Evolutionary conservation across 345 rosid genomes (phyloP), one percentile per base, ranked within the genome.

Genomic region (Cardamine chenopodiifolia): DNA sequence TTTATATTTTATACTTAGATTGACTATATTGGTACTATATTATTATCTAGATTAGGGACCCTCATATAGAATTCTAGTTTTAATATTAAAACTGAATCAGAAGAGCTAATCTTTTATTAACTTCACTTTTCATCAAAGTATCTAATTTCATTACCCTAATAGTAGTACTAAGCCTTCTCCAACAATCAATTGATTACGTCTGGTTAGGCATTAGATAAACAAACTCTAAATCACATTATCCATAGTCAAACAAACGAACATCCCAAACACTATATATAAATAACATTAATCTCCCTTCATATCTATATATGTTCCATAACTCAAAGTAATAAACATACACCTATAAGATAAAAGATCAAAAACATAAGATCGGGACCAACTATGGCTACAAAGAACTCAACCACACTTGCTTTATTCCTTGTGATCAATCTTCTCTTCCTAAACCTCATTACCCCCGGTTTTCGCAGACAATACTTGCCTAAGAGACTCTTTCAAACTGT

Each of bases 351-450:
- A 60, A 57, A 35, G 32, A 71, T 32, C 40, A 52, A 40, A 14
- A 23, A 17, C 72, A 66, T 25, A 23, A 54, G 65, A 55, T 26
- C 20, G 4, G 1, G 17, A 74, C 40, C 44, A 71, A 70, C 18
- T 23, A 83, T 76, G 84, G 78, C 78, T 56, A 44, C 80, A 50
- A 79, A 71, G 31, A 65, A 26, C 69, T 66, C 64, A 44, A 57
- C 73, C 14, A 67, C 75, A 8, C 52, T 67, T 39, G 56, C 82
- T 45, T 49, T 81, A 42, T 66, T 82, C 54, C 74, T 80, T 50
- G 49, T 74, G 7, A 48, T 61, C 58, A 82, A 69, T 71, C 71
- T 84, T 56, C 56, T 78, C 34, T 72, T 82, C 71, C 80, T 80
- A 71, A 62, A 74, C 48, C 65, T 72, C 42, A 44, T 66, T 11